Evolutionary conservation across 192 early-diverging fungal species (phyloP).

Genomic region (Obelidium mucronatum): DNA sequence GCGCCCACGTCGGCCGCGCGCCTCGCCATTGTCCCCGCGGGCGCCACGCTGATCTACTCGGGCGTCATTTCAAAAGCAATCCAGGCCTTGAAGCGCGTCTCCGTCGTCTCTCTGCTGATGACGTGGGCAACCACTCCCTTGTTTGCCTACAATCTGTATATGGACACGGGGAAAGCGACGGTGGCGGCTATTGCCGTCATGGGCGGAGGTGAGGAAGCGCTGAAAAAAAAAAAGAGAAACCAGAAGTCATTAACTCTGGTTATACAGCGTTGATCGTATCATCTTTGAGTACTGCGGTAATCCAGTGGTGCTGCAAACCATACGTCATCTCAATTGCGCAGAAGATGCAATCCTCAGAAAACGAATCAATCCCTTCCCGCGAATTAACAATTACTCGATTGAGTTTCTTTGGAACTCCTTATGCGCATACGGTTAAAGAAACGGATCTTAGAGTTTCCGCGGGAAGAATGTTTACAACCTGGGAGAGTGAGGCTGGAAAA

Average conservation of each 20-base stretch:
- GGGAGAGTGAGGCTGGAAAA: background rate
- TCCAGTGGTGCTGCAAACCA: constrained; percentile 34
- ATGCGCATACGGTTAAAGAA: background rate
- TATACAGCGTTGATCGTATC: constrained; percentile 21
- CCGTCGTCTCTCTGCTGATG: constrained; percentile 11
- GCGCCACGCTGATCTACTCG: constrained; percentile 13
- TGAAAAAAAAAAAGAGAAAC: too few relatives aligned
- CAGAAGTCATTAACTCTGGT: background rate
- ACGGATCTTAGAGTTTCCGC: constrained; percentile 7
- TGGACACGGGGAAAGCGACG: background rate
- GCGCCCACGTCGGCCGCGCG: too few relatives aligned
- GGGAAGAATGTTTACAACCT: constrained; percentile 31
- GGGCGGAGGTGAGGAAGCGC: constrained; percentile 10
- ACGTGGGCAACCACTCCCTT: constrained; percentile 25
- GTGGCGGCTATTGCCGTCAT: constrained; percentile 33
- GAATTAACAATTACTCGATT: constrained; percentile 11
- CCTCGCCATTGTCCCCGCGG: background rate
- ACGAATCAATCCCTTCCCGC: background rate
- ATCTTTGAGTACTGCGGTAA: constrained; percentile 15
- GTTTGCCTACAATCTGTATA: constrained; percentile 6
- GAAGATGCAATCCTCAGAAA: background rate
- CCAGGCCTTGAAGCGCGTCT: constrained; percentile 33
- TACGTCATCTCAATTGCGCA: constrained; percentile 24
- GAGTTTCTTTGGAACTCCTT: constrained; percentile 27
- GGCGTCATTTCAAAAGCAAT: constrained; percentile 24